Evolutionary conservation across 768 basidiomycete genomes (phyloP).

Genomic region (Rickenella mellea): DNA sequence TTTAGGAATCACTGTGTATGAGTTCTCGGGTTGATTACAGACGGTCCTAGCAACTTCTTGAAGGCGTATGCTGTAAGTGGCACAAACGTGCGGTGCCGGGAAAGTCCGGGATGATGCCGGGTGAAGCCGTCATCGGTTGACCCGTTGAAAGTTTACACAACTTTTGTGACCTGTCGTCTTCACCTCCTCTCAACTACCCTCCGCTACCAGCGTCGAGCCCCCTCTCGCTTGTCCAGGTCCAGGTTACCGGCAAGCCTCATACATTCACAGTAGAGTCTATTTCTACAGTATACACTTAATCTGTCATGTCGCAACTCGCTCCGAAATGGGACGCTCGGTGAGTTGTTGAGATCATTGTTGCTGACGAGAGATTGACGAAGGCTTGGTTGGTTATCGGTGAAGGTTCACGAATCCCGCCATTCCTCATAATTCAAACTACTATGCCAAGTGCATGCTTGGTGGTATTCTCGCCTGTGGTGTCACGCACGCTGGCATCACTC

Average conservation of each 20-base stretch:
- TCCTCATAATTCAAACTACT: conserved; percentile 67
- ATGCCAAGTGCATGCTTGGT: conserved; percentile 81
- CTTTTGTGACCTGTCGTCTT: conserved; percentile 8
- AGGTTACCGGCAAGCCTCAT: conserved; percentile 19
- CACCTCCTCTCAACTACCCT: conserved; percentile 11
- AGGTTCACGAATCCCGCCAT: conserved; percentile 64
- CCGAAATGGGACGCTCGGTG: conserved; percentile 73
- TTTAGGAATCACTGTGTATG: too few relatives aligned
- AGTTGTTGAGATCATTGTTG: conserved; percentile 5
- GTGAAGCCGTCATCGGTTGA: conserved; percentile 2
- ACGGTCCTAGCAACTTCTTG: too few relatives aligned
- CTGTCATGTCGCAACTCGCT: conserved; percentile 36
- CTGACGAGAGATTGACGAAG: background rate
- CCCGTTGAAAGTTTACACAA: conserved; percentile 1
- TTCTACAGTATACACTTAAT: conserved; percentile 22
- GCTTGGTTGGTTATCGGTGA: conserved; percentile 1
- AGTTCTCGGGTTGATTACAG: too few relatives aligned
- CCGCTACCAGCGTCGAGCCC: conserved; percentile 7
- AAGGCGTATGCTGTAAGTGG: too few relatives aligned
- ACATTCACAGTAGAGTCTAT: conserved; percentile 13
- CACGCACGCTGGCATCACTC: conserved; percentile 83
- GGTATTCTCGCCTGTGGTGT: conserved; percentile 81
- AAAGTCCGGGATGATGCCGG: background rate
- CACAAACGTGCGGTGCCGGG: too few relatives aligned
- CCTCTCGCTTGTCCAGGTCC: conserved; percentile 15